These are phyloP conservation scores for Exidia glandulosa DNA, from an alignment of 768 basidiomycete species.

Conservation along the genomic window DNA sequence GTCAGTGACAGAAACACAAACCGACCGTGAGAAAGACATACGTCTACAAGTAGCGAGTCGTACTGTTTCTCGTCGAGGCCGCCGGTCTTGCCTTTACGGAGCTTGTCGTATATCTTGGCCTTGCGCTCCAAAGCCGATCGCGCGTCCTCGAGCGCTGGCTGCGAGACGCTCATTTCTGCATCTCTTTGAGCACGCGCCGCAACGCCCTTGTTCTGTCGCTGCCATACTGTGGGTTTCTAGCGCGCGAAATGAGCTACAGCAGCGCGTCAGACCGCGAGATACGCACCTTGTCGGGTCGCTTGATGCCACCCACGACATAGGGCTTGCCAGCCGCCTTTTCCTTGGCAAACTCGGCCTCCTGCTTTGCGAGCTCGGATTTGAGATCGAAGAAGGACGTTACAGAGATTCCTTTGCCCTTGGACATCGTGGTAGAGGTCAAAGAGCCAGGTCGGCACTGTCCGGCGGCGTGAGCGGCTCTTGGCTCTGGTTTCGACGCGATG, in stretches of 20 bases:
- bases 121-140: constrained; percentile 66
- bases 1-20: background rate
- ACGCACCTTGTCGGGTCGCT: constrained; percentile 59
- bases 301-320: constrained; percentile 48
- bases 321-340: constrained; percentile 49
- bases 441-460: background rate
- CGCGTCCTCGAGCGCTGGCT: constrained; percentile 60
- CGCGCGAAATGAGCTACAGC: background rate
- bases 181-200: constrained; percentile 52
- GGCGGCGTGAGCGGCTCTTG: background rate
- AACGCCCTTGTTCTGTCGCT: constrained; percentile 66
- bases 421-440: background rate
- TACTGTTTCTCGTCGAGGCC: constrained; percentile 69
- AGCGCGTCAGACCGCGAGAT: background rate
- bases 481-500: constrained; percentile 19
- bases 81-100: constrained; percentile 65
- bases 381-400: constrained; percentile 64
- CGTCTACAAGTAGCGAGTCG: constrained; percentile 64
- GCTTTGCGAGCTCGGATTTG: constrained; percentile 42
- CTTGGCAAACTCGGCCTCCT: constrained; percentile 53
- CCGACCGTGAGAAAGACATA: constrained; percentile 27
- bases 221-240: constrained; percentile 73
- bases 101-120: constrained; percentile 68
- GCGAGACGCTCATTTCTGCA: constrained; percentile 53
- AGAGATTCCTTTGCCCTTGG: constrained; percentile 1